These are phyloP conservation scores for Aureobasidium sp. DNA, from an alignment of 2,329 filamentous ascomycete genomes.

Conservation along the genomic window DNA sequence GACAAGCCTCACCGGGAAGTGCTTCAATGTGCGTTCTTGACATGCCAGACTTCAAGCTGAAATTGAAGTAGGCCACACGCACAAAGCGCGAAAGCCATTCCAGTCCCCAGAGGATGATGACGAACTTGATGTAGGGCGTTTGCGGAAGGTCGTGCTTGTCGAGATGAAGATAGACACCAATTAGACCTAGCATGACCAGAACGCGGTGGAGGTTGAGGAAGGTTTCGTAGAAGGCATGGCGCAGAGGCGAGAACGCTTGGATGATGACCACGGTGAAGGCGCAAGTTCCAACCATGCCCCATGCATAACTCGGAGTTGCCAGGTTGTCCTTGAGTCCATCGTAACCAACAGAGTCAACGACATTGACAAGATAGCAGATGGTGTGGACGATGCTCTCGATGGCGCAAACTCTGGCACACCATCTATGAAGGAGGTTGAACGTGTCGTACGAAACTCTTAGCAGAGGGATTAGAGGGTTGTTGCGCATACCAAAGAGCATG, in stretches of 20 bases:
- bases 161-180: constrained; percentile 72
- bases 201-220: constrained; percentile 83
- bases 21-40: constrained; percentile 50
- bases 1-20: constrained; percentile 50
- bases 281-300: constrained; percentile 50
- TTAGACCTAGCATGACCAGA: constrained; percentile 58
- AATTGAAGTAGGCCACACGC: constrained; percentile 46
- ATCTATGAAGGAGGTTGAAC: constrained; percentile 83
- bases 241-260: constrained; percentile 65
- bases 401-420: constrained; percentile 68
- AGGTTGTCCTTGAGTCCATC: constrained; percentile 48
- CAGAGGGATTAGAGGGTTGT: constrained; percentile 79
- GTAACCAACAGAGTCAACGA: constrained; percentile 45
- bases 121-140: constrained; percentile 62
- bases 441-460: constrained; percentile 90
- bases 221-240: constrained; percentile 95
- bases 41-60: constrained; percentile 38
- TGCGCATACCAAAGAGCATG: constrained; percentile 78
- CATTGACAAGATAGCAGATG: constrained; percentile 64
- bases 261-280: constrained; percentile 59
- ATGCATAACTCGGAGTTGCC: constrained; percentile 54
- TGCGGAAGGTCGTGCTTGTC: constrained; percentile 58
- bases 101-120: constrained; percentile 66
- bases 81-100: constrained; percentile 48
- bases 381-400: constrained; percentile 63